These are phyloP conservation scores for Magnolia kwangsiensis DNA, from an alignment of 164 flowering plant genomes.

Conservation along the genomic window DNA sequence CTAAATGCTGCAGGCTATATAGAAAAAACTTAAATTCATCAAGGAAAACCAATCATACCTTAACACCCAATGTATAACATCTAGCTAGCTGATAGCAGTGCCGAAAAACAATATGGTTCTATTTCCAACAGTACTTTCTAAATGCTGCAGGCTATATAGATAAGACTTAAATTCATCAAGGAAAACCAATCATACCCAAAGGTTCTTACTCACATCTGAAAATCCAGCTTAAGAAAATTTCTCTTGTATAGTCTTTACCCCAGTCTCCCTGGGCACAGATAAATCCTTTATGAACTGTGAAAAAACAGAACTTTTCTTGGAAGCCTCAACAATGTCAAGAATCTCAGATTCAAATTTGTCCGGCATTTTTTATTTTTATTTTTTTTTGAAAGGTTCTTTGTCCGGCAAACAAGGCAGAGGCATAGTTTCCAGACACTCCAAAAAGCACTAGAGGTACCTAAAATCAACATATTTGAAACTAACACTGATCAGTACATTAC, in stretches of 20 bases:
- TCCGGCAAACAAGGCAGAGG: slow-evolving; percentile 72
- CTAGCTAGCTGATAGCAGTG: too few species aligned
- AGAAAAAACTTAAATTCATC: background rate
- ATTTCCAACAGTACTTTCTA: too few species aligned
- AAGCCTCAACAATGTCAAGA: slow-evolving; percentile 57
- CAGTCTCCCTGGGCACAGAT: slow-evolving; percentile 48
- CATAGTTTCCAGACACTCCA: slow-evolving; percentile 85
- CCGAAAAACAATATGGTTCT: too few species aligned
- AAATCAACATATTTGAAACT: background rate
- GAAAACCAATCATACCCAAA: slow-evolving; percentile 43
- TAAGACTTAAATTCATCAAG: background rate
- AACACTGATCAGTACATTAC: background rate
- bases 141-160: background rate
- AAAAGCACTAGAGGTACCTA: slow-evolving; percentile 69
- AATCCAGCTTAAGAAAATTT: slow-evolving; percentile 56
- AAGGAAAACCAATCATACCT: slow-evolving; percentile 27
- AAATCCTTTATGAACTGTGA: slow-evolving; percentile 66
- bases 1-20: background rate
- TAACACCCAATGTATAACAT: too few species aligned
- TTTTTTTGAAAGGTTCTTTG: slow-evolving; percentile 17
- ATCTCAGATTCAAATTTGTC: slow-evolving; percentile 80
- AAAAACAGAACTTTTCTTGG: slow-evolving; percentile 58
- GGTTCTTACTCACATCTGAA: slow-evolving; percentile 61
- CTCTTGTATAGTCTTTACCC: slow-evolving; percentile 48
- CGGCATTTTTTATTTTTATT: slow-evolving; percentile 46